Evolutionary conservation across 306 rosid genomes (phyloP), one percentile per base, ranked within the genome.

Genomic region (Aeschynomene evenia): DNA sequence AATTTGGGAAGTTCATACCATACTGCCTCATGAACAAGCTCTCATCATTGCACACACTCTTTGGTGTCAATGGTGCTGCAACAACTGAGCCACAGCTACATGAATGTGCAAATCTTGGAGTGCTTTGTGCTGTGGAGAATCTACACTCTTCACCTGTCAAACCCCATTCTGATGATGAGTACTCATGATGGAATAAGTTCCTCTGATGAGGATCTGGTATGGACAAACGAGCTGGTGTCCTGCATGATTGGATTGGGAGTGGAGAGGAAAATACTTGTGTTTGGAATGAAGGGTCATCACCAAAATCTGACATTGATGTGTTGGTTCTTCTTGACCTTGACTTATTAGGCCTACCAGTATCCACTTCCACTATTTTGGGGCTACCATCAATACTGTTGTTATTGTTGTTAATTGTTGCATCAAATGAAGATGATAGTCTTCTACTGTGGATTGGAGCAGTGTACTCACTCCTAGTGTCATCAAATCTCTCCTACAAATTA

Each of bases 361-460:
- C 98, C 12, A 92, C 82, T 83, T 92, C 98, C 76, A 92, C 88
- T 54, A 89, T 89, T 72, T 89, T 92, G 37, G 98, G 92, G 48
- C 86, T 83, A 37, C 67, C 95, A 36, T 85, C 86, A 42, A 79
- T 53, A 37, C 82, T 55, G 68, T 34, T 78, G 5, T 56, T 21
- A 33, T 28, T 28, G 69, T 54, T 51, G 53, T 80, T 81, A 19
- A 80, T 64, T 70, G 84, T 48, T 26, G 78, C 66, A 52, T 89
- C 93, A 37, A 87, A 67, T 16, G 87, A 84, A 60, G 87, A 78
- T 31, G 95, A 89, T 26, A 83, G 74, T 53, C 96, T 83, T 70
- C 89, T 79, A 74, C 89, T 84, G 42, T 87, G 96, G 10, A 74
- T 61, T 2, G 91, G 81, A 81, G 71, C 87, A 23, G 81, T 45